A percentile compares a stretch with the other conserved stretches of the same genome.
phyloP scores from a whole-genome alignment of 164 flowering plant genomes.

The Euptelea pleiosperma region DNA sequence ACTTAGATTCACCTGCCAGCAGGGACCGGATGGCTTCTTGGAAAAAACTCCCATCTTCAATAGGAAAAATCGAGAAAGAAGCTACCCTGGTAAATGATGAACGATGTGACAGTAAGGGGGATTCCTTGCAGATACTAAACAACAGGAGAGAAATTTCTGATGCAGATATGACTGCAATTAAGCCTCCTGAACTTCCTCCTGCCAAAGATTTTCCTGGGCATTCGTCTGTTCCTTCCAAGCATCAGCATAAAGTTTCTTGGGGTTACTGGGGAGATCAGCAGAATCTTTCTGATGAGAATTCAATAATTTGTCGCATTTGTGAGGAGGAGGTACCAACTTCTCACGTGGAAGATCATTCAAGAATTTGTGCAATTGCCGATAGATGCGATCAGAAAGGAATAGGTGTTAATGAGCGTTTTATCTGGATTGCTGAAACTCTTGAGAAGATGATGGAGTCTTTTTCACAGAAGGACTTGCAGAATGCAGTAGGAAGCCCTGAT shows the following conservation, averaged over 20 bases:
- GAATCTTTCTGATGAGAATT: conserved; percentile 60
- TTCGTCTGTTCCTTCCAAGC: conserved; percentile 50
- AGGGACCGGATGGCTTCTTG: conserved; percentile 80
- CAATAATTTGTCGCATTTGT: conserved; percentile 97
- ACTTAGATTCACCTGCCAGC: conserved; percentile 46
- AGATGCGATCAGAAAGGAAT: conserved; percentile 94
- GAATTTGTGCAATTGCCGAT: conserved; percentile 94
- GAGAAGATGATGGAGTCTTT: conserved; percentile 83
- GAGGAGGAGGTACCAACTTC: conserved; percentile 94
- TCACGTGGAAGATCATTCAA: conserved; percentile 92
- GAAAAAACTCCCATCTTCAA: conserved; percentile 85
- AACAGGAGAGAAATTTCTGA: conserved; percentile 33
- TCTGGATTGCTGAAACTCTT: conserved; percentile 79
- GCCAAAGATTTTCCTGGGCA: conserved; percentile 56
- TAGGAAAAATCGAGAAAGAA: conserved; percentile 51
- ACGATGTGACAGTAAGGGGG: conserved; percentile 34
- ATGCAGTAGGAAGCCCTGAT: conserved; percentile 75
- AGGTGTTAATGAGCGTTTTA: conserved; percentile 85
- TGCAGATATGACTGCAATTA: conserved; percentile 32
- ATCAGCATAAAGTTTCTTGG: conserved; percentile 87
- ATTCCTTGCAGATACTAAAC: conserved; percentile 26
- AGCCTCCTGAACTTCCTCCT: conserved; percentile 46
- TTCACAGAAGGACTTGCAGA: conserved; percentile 67
- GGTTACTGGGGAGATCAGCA: conserved; percentile 91
- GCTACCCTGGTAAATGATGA: conserved; percentile 33